Conservation (phyloP, 495 filamentous ascomycete species). For the Aspergillus saccharolyticus region DNA sequence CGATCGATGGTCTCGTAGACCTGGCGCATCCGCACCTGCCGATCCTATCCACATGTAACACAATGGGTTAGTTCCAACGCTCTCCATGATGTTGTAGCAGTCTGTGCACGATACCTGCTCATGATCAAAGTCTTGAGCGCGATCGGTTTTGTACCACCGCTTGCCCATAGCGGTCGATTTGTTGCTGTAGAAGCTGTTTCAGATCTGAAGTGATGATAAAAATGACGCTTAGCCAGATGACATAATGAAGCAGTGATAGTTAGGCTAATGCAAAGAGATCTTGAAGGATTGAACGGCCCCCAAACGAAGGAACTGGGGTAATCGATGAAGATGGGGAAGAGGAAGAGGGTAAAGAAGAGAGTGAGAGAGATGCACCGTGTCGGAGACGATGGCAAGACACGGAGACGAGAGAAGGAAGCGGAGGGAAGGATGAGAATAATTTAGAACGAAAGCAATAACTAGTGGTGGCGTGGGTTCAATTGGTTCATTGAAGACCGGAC, state of each 20-base stretch:
- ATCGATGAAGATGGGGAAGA: background rate
- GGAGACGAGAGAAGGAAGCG: background rate
- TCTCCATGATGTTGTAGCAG: background rate
- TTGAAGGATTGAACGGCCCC: background rate
- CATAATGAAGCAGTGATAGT: background rate
- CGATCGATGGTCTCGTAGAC: conserved; percentile 48
- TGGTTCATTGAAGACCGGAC: too few relatives aligned
- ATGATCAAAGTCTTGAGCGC: conserved; percentile 46
- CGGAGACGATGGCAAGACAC: background rate
- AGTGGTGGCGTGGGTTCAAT: background rate
- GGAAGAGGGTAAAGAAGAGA: background rate
- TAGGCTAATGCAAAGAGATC: background rate
- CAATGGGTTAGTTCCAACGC: background rate
- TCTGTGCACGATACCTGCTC: conserved; percentile 31
- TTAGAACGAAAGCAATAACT: background rate
- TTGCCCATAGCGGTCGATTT: conserved; percentile 27
- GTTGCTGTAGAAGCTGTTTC: background rate
- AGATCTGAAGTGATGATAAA: background rate
- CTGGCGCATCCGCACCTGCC: conserved; percentile 44
- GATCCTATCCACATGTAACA: conserved; percentile 27
- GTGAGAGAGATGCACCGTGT: background rate
- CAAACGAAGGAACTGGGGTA: background rate
- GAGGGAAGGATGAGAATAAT: background rate
- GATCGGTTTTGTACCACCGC: conserved; percentile 45
- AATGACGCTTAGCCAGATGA: background rate